phyloP scores from a whole-genome alignment of 768 basidiomycete genomes.

The Coprinopsis cinerea region DNA sequence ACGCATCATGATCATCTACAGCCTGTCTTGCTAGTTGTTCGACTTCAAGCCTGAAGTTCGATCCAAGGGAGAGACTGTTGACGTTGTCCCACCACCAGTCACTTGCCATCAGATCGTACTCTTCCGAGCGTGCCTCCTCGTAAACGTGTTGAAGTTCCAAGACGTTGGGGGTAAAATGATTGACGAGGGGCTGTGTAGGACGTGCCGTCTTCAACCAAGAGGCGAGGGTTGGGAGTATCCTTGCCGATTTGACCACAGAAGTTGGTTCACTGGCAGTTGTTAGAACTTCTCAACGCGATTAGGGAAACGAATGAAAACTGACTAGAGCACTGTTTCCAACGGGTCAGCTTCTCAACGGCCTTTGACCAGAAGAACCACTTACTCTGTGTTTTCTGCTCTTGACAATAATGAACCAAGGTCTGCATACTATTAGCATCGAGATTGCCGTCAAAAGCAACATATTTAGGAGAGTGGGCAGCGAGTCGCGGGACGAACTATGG shows the following conservation, averaged over 20 bases:
- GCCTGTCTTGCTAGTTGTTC: constrained; percentile 48
- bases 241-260: constrained; percentile 72
- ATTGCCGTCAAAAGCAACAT: constrained; percentile 79
- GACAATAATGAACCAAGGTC: constrained; percentile 47
- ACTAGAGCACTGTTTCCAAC: constrained; percentile 79
- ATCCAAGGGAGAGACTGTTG: constrained; percentile 59
- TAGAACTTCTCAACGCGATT: not conserved
- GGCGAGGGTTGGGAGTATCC: constrained; percentile 60
- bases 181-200: constrained; percentile 39
- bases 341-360: too few relatives aligned
- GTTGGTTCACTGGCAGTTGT: constrained; percentile 76
- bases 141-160: constrained; percentile 68
- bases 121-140: constrained; percentile 38
- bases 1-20: constrained; percentile 33
- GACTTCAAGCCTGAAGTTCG: constrained; percentile 61
- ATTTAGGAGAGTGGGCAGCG: constrained; percentile 37
- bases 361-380: too few relatives aligned
- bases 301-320: constrained; percentile 20
- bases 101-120: constrained; percentile 45
- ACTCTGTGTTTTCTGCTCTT: constrained; percentile 47
- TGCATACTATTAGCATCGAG: constrained; percentile 48
- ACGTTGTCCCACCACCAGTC: constrained; percentile 60
- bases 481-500: constrained; percentile 50
- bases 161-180: constrained; percentile 80
- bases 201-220: constrained; percentile 25